Evolutionary conservation across 2,329 filamentous ascomycete genomes (phyloP).

Genomic region (Epichloe brachyelytri): DNA sequence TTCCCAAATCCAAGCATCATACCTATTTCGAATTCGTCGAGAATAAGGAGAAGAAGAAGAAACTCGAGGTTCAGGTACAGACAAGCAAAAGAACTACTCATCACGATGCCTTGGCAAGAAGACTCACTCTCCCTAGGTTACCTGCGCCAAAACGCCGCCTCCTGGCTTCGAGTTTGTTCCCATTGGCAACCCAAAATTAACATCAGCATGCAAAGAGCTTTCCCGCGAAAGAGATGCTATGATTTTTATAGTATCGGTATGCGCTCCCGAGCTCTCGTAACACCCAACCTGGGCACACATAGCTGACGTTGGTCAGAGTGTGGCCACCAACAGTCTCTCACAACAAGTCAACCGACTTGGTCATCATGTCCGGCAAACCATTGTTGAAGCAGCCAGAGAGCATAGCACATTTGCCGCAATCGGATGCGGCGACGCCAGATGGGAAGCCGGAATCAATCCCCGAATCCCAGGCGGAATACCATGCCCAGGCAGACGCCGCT

Average conservation of each 20-base stretch:
- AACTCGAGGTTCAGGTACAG: constrained; percentile 48
- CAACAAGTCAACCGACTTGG: constrained; percentile 46
- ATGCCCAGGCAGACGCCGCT: constrained; percentile 47
- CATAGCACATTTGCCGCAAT: constrained; percentile 15
- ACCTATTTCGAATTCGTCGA: constrained; percentile 52
- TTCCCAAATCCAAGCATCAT: constrained; percentile 41
- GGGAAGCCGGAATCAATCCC: constrained; percentile 45
- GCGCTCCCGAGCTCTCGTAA: neutral
- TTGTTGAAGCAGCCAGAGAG: constrained; percentile 42
- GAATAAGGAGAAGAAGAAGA: constrained; percentile 52
- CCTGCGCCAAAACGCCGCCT: constrained; percentile 36
- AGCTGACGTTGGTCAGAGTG: constrained; percentile 4
- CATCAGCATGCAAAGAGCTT: constrained; percentile 48
- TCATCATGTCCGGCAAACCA: constrained; percentile 45
- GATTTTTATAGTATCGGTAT: constrained; percentile 54
- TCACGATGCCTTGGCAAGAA: constrained; percentile 8
- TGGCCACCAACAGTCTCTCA: constrained; percentile 26
- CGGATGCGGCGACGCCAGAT: constrained; percentile 10
- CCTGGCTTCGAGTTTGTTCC: constrained; percentile 52
- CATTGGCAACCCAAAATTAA: constrained; percentile 48
- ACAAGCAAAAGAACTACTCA: constrained; percentile 9
- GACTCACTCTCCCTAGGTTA: constrained; percentile 32
- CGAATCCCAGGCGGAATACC: constrained; percentile 44
- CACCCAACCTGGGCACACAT: neutral
- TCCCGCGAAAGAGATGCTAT: constrained; percentile 48